Conservation (phyloP, 306 rosid species). For the Quercus alba region DNA sequence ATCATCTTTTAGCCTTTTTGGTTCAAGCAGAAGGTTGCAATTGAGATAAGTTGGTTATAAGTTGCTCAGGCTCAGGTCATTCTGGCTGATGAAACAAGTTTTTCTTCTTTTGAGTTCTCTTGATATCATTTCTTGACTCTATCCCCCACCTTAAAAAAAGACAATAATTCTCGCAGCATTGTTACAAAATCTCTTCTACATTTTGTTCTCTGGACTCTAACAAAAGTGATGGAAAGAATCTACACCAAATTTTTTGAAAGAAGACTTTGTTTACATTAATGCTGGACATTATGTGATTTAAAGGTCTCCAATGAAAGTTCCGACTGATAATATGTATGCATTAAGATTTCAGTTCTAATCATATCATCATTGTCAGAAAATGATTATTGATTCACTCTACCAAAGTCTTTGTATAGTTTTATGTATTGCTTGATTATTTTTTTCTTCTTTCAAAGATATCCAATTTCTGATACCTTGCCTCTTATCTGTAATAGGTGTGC, state of each 20-base stretch:
- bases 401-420: background rate
- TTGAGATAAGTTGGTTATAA: background rate
- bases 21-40: background rate
- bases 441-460: background rate
- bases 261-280: background rate
- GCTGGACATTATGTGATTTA: background rate
- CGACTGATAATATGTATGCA: background rate
- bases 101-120: background rate
- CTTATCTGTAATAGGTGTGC: slow-evolving; percentile 66
- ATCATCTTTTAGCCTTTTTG: no score
- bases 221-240: background rate
- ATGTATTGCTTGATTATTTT: background rate
- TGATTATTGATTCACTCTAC: background rate
- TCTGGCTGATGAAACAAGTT: no score
- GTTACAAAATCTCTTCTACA: background rate
- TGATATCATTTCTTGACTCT: background rate
- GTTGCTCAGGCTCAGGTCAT: background rate
- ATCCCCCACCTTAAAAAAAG: background rate
- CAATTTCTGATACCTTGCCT: slow-evolving; percentile 9
- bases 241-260: background rate
- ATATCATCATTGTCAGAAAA: background rate
- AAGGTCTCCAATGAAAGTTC: background rate
- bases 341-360: background rate
- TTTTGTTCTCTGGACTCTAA: background rate
- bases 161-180: background rate